These are phyloP conservation scores for Geotrichum aggregatum DNA, from an alignment of 1,139 yeast genomes.

Conservation along the genomic window DNA sequence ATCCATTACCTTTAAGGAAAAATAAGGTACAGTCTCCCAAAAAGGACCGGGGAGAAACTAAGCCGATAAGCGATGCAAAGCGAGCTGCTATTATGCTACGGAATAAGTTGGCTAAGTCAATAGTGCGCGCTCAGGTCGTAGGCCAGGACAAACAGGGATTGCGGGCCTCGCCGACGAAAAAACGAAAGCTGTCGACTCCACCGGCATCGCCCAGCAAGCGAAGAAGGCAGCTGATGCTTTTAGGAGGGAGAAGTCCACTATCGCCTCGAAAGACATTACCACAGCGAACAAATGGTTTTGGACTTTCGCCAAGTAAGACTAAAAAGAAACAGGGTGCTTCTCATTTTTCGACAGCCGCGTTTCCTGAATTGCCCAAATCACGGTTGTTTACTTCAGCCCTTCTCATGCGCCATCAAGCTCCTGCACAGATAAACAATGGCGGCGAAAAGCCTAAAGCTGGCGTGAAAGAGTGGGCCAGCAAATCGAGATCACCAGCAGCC, in stretches of 20 bases:
- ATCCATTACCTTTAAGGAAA: neutral
- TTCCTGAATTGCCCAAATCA: slow-evolving; percentile 17
- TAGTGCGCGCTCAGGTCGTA: slow-evolving; percentile 4
- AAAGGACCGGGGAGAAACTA: no score
- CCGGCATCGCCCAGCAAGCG: slow-evolving; percentile 14
- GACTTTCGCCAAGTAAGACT: neutral
- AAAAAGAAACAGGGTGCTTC: neutral
- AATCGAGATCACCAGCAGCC: no score
- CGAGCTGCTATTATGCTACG: slow-evolving; percentile 4
- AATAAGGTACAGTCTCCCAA: neutral
- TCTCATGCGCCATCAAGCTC: slow-evolving; percentile 10
- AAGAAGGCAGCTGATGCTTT: neutral
- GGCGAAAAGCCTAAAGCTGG: no score
- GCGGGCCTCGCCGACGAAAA: slow-evolving; percentile 1
- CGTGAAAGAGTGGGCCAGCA: no score
- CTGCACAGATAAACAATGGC: no score
- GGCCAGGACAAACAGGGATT: neutral
- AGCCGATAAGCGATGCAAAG: neutral
- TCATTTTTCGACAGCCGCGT: slow-evolving; percentile 3
- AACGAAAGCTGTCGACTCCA: slow-evolving; percentile 5
- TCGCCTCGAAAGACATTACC: slow-evolving; percentile 12
- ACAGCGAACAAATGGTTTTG: neutral
- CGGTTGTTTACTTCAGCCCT: slow-evolving; percentile 17
- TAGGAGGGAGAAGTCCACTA: slow-evolving; percentile 11
- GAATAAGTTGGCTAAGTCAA: slow-evolving; percentile 7